Conservation (phyloP, 176 grass and related monocot species). For the Hordeum marinum region DNA sequence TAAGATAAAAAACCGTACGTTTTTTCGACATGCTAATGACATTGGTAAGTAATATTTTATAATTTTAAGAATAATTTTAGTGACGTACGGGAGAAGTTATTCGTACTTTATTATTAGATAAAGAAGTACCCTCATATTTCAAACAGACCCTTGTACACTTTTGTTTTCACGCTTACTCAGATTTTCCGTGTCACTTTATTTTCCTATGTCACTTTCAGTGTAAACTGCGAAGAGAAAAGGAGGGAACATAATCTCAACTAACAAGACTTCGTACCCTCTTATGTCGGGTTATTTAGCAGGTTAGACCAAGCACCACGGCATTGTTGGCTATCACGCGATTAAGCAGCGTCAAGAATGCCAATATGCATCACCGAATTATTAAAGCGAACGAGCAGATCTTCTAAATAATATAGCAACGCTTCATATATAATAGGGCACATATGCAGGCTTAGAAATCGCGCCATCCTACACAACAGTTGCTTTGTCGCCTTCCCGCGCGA, state of each 20-base stretch:
- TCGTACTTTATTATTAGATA: too few species aligned
- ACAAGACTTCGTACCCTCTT: background rate
- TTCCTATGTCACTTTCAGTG: background rate
- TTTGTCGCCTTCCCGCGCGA: background rate
- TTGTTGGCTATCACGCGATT: background rate
- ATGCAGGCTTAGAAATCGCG: background rate
- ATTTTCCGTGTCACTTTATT: too few species aligned
- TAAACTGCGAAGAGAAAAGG: background rate
- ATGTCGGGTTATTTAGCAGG: background rate
- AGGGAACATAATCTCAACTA: background rate
- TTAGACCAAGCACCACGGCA: slow-evolving; percentile 3
- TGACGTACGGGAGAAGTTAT: too few species aligned
- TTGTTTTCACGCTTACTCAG: too few species aligned
- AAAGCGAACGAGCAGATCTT: background rate
- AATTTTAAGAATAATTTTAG: too few species aligned
- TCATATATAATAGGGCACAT: background rate
- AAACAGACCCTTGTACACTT: background rate
- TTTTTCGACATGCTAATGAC: too few species aligned
- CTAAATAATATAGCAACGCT: background rate
- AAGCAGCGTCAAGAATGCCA: background rate
- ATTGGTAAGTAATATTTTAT: too few species aligned
- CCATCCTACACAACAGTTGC: background rate
- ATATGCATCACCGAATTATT: background rate
- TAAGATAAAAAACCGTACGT: too few species aligned
- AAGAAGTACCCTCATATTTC: too few species aligned